Base-by-base conservation (phyloP, 2,329 filamentous ascomycete species). In the Stagonosporopsis tanaceti region DNA sequence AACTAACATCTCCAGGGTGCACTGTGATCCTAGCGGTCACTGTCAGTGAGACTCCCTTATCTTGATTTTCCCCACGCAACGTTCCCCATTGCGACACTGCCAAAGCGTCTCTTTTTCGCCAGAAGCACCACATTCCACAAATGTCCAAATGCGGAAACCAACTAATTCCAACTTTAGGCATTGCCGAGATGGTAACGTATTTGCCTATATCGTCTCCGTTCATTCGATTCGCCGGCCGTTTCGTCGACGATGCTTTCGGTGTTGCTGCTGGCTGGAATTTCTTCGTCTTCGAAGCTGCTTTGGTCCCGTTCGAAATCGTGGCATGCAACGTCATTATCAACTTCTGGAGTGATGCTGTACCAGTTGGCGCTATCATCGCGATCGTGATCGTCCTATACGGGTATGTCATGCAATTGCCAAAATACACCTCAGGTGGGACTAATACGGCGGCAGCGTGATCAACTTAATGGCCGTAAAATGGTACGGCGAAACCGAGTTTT, bases 171-270 rank as follows among this genome's bases (percentile, higher is more conserved):
- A 20, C 25, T 28, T 14, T 61, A 78, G 75, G 78, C 70, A 85
- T 90, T 78, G 87, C 88, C 12, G 90, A 92, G 72, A 91, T 92
- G 89, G 89, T 91, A 7, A 90, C 88, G 0, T 91, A 89, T 62
- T 79, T 91, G 2, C 90, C 90, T 7, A 90, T 93, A 51, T 91
- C 89, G 0, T 91, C 89, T 38, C 89, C 89, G 0, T 93, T 93
- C 73, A 90, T 93, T 69, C 87, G 88, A 25, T 91, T 93, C 67
- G 90, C 90, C 4, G 89, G 89, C 14, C 84, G 88, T 44, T 92
- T 87, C 63, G 89, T 92, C 28, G 89, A 92, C 64, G 88, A 91
- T 62, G 88, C 89, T 2, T 89, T 92, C 57, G 89, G 89, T 0
- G 88, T 91, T 54, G 88, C 88, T 6, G 85, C 87, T 1, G 89